These are phyloP conservation scores for Shiraia bambusicola DNA, from an alignment of 2,329 filamentous ascomycete genomes.

Conservation along the genomic window DNA sequence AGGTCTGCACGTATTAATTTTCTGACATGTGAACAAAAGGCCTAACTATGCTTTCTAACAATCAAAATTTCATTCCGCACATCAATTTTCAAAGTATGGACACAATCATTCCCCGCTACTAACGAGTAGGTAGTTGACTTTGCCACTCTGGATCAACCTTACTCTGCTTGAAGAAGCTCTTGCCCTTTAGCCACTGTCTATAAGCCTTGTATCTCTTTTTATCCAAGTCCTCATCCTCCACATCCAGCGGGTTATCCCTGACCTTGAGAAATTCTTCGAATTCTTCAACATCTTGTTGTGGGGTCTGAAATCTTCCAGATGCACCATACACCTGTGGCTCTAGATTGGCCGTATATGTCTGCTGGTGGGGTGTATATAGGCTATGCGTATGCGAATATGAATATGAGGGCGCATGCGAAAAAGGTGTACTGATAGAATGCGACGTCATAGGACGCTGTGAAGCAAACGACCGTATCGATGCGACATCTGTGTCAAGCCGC, in stretches of 20 bases:
- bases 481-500: constrained; percentile 25
- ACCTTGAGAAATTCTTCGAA: constrained; percentile 77
- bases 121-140: constrained; percentile 28
- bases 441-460: constrained; percentile 31
- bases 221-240: constrained; percentile 78
- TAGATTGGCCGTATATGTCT: constrained; percentile 6
- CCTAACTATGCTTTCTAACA: too few relatives aligned
- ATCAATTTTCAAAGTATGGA: too few relatives aligned
- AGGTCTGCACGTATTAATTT: too few relatives aligned
- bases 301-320: constrained; percentile 48
- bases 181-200: constrained; percentile 88
- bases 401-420: constrained; percentile 35
- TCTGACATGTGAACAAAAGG: too few relatives aligned
- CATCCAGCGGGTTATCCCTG: constrained; percentile 80
- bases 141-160: constrained; percentile 55
- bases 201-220: constrained; percentile 99
- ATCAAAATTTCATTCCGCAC: too few relatives aligned
- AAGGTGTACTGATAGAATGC: constrained; percentile 33
- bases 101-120: too few relatives aligned
- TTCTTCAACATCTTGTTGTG: constrained; percentile 68
- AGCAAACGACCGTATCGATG: constrained; percentile 29
- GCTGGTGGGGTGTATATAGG: constrained; percentile 19
- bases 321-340: constrained; percentile 8
- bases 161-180: constrained; percentile 91
- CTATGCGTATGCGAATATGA: constrained; percentile 21